Evolutionary conservation across 352 stramenopile species (phyloP).

Genomic region (Phytophthora boehmeriae): DNA sequence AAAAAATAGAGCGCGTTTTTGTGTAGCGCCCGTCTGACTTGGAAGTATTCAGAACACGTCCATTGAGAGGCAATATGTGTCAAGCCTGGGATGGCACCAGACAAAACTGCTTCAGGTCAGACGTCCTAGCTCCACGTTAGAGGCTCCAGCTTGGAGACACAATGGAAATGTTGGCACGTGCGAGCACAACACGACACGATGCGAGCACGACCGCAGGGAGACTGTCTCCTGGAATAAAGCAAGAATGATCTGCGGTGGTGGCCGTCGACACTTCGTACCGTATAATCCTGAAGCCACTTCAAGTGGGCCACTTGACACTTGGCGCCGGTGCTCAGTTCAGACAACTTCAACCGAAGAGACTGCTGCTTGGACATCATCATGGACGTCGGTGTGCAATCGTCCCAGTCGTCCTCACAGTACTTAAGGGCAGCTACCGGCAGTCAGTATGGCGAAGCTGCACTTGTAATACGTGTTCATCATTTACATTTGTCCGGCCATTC

Average conservation of each 20-base stretch:
- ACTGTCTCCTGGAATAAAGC: neutral
- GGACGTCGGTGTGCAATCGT: no score
- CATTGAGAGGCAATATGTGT: neutral
- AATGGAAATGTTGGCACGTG: neutral
- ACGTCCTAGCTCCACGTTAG: no score
- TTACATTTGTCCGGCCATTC: no score
- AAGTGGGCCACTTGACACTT: slow-evolving; percentile 1
- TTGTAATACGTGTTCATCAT: no score
- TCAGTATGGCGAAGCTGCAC: no score
- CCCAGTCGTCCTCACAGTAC: no score
- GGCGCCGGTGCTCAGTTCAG: neutral
- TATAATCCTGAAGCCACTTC: neutral
- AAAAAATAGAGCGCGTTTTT: neutral
- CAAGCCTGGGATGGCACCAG: no score
- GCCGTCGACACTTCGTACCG: neutral
- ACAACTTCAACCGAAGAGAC: neutral
- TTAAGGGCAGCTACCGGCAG: no score
- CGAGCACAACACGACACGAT: neutral
- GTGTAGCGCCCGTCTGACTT: neutral
- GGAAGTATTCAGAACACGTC: neutral
- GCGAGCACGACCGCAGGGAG: neutral
- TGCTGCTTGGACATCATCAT: neutral
- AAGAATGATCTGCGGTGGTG: neutral
- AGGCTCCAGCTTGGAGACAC: neutral
- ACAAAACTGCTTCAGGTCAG: neutral